A percentile compares a stretch with the other conserved stretches of the same genome.
Conservation (phyloP, 1,284 basidiomycete genomes). For the Boletus smithii region DNA sequence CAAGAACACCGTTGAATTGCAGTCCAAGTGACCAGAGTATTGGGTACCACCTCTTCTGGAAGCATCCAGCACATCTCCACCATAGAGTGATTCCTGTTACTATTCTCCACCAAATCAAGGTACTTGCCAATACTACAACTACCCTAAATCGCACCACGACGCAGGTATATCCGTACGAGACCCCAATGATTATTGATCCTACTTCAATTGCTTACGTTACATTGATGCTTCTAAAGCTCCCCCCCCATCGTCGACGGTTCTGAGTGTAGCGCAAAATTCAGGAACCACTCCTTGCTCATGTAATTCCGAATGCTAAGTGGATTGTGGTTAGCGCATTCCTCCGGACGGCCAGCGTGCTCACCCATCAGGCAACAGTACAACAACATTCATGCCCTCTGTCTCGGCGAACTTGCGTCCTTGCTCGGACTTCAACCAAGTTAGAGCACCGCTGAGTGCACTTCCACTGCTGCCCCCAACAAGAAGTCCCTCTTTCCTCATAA, state of each 20-base stretch:
- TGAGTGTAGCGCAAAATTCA: slow-evolving; percentile 57
- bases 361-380: slow-evolving; percentile 89
- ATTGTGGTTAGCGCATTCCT: background rate
- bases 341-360: slow-evolving; percentile 36
- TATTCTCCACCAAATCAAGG: background rate
- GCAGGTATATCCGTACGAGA: no score
- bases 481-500: slow-evolving; percentile 89
- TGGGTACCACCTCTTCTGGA: background rate
- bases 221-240: slow-evolving; percentile 4
- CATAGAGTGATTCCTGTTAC: background rate
- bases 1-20: slow-evolving; percentile 86
- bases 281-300: slow-evolving; percentile 90
- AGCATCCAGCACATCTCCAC: background rate
- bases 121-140: no score
- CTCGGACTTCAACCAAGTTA: slow-evolving; percentile 73
- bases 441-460: slow-evolving; percentile 74
- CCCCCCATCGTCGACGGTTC: slow-evolving; percentile 42
- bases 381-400: slow-evolving; percentile 79
- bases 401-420: slow-evolving; percentile 67
- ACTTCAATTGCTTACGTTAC: background rate
- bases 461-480: slow-evolving; percentile 93
- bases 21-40: slow-evolving; percentile 37
- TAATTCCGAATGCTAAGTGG: slow-evolving; percentile 82
- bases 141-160: no score
- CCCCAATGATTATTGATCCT: no score